phyloP scores from a whole-genome alignment of 768 basidiomycete genomes.

The Xerocomus potaroensis region DNA sequence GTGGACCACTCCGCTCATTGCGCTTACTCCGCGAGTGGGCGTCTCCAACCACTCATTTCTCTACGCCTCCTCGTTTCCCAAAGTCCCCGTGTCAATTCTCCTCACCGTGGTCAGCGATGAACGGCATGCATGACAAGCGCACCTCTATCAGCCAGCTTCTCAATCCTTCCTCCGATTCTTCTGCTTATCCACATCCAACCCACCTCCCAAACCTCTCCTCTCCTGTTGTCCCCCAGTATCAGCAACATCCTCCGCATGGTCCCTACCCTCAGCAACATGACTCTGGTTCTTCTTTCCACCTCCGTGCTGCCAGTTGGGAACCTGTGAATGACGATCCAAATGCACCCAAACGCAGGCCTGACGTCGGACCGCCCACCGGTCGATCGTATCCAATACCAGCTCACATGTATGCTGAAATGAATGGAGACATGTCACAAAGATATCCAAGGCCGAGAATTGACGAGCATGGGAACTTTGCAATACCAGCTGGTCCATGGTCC shows the following conservation, averaged over 20 bases:
- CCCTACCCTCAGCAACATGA: conserved; percentile 29
- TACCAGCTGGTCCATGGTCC: conserved; percentile 32
- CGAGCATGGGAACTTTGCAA: conserved; percentile 26
- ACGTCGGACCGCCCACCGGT: conserved; percentile 29
- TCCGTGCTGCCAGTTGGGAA: conserved; percentile 64
- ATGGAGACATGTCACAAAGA: conserved; percentile 28
- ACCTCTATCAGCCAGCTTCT: conserved; percentile 49
- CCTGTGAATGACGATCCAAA: conserved; percentile 34
- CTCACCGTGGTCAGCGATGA: conserved; percentile 31
- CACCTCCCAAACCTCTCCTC: conserved; percentile 28
- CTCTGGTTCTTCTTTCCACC: conserved; percentile 40
- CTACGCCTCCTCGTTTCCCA: conserved; percentile 19
- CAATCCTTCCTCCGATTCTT: conserved; percentile 42
- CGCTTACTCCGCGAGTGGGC: conserved; percentile 31
- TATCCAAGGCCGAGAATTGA: conserved; percentile 30
- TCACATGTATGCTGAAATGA: conserved; percentile 34
- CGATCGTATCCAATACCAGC: conserved; percentile 34
- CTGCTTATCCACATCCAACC: conserved; percentile 30
- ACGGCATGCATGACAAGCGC: conserved; percentile 44
- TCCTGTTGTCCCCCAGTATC: conserved; percentile 24
- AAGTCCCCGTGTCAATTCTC: conserved; percentile 11
- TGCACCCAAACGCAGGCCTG: conserved; percentile 33
- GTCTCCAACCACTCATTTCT: conserved; percentile 31
- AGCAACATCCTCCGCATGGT: conserved; percentile 22
- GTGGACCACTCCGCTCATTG: conserved; percentile 26